phyloP scores from a whole-genome alignment of 2,329 filamentous ascomycete genomes.

The Anthostomella pinea region DNA sequence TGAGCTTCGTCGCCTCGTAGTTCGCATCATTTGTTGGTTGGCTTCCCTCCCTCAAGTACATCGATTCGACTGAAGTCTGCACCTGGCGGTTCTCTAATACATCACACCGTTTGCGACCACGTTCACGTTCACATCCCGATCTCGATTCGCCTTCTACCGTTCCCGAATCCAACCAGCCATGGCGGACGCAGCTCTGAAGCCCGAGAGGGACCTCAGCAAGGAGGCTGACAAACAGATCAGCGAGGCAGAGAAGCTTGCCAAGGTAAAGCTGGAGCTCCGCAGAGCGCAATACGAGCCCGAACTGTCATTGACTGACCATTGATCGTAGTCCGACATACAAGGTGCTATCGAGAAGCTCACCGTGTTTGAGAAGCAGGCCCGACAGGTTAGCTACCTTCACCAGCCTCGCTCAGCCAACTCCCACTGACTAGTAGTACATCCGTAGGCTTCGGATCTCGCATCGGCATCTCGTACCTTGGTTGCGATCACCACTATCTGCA shows the following conservation, averaged over 20 bases:
- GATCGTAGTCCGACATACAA: constrained; percentile 68
- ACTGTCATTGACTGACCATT: constrained; percentile 3
- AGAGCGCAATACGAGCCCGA: constrained; percentile 2
- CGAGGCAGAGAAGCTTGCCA: constrained; percentile 84
- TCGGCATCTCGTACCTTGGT: constrained; percentile 89
- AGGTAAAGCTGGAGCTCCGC: constrained; percentile 51
- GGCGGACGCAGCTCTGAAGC: constrained; percentile 82
- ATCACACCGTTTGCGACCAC: no score
- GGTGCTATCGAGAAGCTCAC: constrained; percentile 92
- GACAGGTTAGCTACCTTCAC: constrained; percentile 62
- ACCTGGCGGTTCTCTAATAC: no score
- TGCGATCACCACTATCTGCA: constrained; percentile 89
- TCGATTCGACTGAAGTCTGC: no score
- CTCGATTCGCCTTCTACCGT: not conserved
- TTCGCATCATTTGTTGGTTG: not conserved
- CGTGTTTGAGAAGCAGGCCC: constrained; percentile 89
- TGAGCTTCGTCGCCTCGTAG: constrained; percentile 4
- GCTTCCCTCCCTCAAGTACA: no score
- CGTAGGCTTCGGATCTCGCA: constrained; percentile 86
- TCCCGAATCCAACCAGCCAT: constrained; percentile 47
- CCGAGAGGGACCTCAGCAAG: constrained; percentile 98
- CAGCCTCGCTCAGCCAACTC: constrained; percentile 10
- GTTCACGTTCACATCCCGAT: not conserved
- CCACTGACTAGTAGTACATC: constrained; percentile 25
- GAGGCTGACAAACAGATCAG: constrained; percentile 90